Base-by-base conservation (phyloP, 345 rosid species). In the Populus davidiana region DNA sequence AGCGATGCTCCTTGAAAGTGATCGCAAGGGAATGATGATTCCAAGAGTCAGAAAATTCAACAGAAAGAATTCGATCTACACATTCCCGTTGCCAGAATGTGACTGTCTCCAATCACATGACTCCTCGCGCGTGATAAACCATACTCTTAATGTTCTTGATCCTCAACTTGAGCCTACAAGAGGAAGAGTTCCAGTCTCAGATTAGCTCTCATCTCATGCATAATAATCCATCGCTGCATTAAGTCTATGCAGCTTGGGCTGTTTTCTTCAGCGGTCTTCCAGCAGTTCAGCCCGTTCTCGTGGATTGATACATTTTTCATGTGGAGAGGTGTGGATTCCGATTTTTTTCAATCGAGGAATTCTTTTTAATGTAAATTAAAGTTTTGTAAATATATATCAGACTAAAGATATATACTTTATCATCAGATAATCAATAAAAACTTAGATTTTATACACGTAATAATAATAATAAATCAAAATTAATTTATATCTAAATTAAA, bases 81-180 rank as follows among this genome's bases (percentile, higher is more conserved):
- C 89, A 1, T 93, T 86, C 75, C 99, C 98, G 67, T 89, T 93
- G 82, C 96, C 99, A 2, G 99, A 93, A 79, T 91, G 98, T 44
- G 84, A 86, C 27, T 95, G 98, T 79, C 91, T 95, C 61, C 93
- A 82, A 54, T 79, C 89, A 9, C 76, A 86, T 41, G 89, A 91
- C 86, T 83, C 92, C 52, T 82, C 81, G 8, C 79, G 75, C 23
- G 77, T 74, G 77, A 69, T 75, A 72, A 78, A 88, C 31, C 75
- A 79, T 25, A 67, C 79, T 62, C 31, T 47, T 41, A 70, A 67
- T 47, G 43, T 49, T 64, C 71, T 43, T 35, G 70, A 44, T 70
- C 70, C 77, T 65, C 71, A 39, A 33, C 70, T 29, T 20, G 56
- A 71, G 59, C 50, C 75, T 25, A 27, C 78, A 39, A 71, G 83